Base-by-base conservation (phyloP, 139 green algal genomes). In the Limnomonas spitsbergensis region DNA sequence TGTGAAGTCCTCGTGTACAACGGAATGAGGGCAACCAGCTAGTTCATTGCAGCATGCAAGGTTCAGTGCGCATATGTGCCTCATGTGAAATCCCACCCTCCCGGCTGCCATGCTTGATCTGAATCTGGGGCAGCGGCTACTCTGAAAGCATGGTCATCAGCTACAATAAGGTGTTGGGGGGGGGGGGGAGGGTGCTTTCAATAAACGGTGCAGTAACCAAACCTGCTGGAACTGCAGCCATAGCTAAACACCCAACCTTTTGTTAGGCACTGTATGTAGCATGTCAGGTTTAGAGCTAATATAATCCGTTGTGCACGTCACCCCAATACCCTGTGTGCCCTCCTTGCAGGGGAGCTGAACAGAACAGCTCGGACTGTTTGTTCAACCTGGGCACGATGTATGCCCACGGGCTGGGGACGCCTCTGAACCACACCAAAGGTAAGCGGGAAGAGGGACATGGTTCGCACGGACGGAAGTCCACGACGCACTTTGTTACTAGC, bases 361-460 rank as follows among this genome's bases (percentile, higher is more conserved):
- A 80, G 9, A 84, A 87, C 38, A 73, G 82, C 73, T 70, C 67
- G 20, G 84, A 88, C 56, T 61, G 68, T 14, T 53, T 86, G 29
- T 89, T 80, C 86, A 91, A 89, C 78, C 75, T 91, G 67, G 86
- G 72, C 0, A 81, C 74, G 61, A 85, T 91, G 84, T 47, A 87
- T 75, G 69, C 73, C 32, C 61, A 78, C 7, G 86, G 86, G 2
- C 29, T 80, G 14, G 75, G 76, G 2, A 78, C 70, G 34, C 24
- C 52, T 1, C 27, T 42, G 3, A 82, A 88, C 73, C 69, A 75
- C 29, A 76, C 77, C 2, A 73, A 61, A 52, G 68, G 56, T 70
- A 70, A 38, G 56, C 29, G 56, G 20, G 14, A 29, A 20, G 47
- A 14, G 14, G 14, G 20, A 29, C 14, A 61, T 29, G 47, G 47